Evolutionary conservation across 768 basidiomycete species (phyloP), one percentile per base, ranked within the genome.

Genomic region (Lentinula raphanica): DNA sequence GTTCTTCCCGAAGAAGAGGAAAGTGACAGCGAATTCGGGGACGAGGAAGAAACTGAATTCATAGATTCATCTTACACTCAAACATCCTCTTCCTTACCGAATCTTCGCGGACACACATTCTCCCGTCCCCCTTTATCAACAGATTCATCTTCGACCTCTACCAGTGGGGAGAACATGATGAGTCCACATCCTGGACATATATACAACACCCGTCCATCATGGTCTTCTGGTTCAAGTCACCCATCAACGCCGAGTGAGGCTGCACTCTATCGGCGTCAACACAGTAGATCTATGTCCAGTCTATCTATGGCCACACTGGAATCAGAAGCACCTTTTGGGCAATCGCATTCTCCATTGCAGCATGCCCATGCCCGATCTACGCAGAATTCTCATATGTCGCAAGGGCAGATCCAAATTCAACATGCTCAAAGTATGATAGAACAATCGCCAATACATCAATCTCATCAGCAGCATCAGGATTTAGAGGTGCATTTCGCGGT

Each of bases 21-120:
- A 31, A 39, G 58, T 38, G 48, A 63, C 53, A n/a, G 60, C 59
- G 38, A 63, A 45, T 40, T 67, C 49, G 25, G 57, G 46, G 31
- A 70, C 42, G 21, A 63, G 8, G 49, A 65, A 28, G 51, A 42
- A 27, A 9, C 27, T 15, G 40, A 44, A 5, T 11, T 31, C 19
- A n/a, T 9, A 8, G 29, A 31, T 17, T 19, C n/a, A 11, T 12
- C 19, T 12, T 56, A 56, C 32, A 40, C 8, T 32, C 50, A 42
- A 23, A 40, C 39, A 29, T 28, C 54, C 7, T 53, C 51, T 8
- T 32, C 21, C 12, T 27, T 53, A 7, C 28, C 32, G 2, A 35
- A 53, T 17, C 23, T 45, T 25, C 32, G 42, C 28, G 40, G 42
- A 35, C n/a, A 5, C 6, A 31, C 32, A 39, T 15, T 44, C 21